Base-by-base conservation (phyloP, 352 stramenopile species). In the Globisporangium takayamanum region DNA sequence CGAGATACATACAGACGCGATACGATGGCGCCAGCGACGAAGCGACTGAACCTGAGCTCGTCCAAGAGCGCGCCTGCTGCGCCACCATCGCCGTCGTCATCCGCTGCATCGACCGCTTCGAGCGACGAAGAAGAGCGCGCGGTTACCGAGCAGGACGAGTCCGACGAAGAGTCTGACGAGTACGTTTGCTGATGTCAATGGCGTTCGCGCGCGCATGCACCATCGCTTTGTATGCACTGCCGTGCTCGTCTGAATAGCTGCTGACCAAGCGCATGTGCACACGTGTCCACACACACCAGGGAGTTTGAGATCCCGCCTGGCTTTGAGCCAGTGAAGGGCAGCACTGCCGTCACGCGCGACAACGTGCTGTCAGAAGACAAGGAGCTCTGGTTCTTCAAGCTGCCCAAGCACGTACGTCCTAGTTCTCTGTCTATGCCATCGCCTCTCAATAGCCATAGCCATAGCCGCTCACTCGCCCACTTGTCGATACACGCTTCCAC, bases 301-400 rank as follows among this genome's bases (percentile, higher is more conserved):
- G 82, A 92, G 57, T 92, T 90, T 64, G 78, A 88, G 78, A 88
- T 92, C 56, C 82, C 82, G 22, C 66, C 74, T 2, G 80, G 78
- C 20, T 92, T 90, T 46, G 73, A 89, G 55, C 67, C 67, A 45
- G 74, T 92, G 44, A 73, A 80, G 16, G 78, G 76, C 55, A 88
- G 77, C 60, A 68, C 68, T 5, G 64, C 73, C 3, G 66, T 90
- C 46, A 87, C 79, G 18, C 78, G 76, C 22, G 80, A 89, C 66
- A 65, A 70, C 0, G 71, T 90, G 50, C 68, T 90, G 16, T 69
- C 73, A 3, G 73, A 76, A n/a, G 78, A 89, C 59, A 83, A 90
- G 65, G 82, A 92, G 60, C 74, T 92, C n/a, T 92, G 82, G 82
- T 87, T 92, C 57, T 90, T 92, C 59, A 89, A 88, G 67, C 75